Percentiles rank a stretch among this genome's conserved stretches.
phyloP scores from a whole-genome alignment of 2,329 filamentous ascomycete species.

The Mycogone perniciosa region DNA sequence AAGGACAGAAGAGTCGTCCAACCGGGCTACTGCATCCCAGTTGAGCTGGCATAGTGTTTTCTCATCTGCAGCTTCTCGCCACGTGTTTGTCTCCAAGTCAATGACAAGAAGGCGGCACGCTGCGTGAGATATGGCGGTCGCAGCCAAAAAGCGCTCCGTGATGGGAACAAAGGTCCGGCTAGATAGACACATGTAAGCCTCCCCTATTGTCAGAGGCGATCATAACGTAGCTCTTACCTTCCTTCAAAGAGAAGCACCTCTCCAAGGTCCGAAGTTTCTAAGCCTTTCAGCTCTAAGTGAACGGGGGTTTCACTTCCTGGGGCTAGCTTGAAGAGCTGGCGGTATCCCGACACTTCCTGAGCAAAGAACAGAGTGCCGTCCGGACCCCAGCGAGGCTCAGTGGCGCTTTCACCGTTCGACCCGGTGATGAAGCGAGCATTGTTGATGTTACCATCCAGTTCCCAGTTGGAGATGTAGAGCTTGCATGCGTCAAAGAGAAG shows the following conservation, averaged over 20 bases:
- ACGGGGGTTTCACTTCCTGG: constrained; percentile 21
- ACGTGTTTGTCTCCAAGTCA: constrained; percentile 28
- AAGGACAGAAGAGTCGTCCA: constrained; percentile 31
- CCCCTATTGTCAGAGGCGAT: background rate
- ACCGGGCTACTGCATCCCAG: constrained; percentile 28
- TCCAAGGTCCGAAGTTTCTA: constrained; percentile 37
- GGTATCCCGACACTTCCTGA: constrained; percentile 40
- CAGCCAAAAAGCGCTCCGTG: constrained; percentile 28
- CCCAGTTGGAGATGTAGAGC: constrained; percentile 39
- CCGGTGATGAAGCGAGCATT: constrained; percentile 36
- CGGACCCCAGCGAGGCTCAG: constrained; percentile 44
- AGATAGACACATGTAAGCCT: constrained; percentile 7
- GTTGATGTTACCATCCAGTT: constrained; percentile 23
- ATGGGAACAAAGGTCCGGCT: constrained; percentile 37
- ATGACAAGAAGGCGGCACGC: constrained; percentile 31
- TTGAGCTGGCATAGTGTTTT: constrained; percentile 27
- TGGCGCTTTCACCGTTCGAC: constrained; percentile 34
- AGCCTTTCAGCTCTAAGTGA: constrained; percentile 29
- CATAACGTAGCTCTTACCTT: constrained; percentile 20
- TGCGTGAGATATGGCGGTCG: constrained; percentile 28
- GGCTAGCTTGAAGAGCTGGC: constrained; percentile 39
- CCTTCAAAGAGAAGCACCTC: constrained; percentile 26
- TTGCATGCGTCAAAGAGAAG: constrained; percentile 45
- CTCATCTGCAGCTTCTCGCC: constrained; percentile 25
- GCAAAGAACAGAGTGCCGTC: constrained; percentile 43